Conservation (phyloP, 148 eudicot species). For the Salicornia ramosissima region DNA sequence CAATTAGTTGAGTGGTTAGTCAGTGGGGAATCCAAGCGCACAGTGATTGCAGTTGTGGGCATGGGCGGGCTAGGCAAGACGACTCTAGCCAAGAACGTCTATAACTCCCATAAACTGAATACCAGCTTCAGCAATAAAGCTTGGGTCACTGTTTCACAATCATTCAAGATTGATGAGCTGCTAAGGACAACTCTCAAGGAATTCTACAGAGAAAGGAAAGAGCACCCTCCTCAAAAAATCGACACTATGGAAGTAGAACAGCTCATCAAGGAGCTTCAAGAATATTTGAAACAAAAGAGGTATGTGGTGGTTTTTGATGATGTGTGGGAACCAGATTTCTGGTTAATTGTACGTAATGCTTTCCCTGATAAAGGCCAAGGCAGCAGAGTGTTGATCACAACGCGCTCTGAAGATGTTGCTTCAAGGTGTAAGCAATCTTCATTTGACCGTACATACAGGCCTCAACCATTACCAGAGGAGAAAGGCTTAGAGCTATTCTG, state of each 20-base stretch:
- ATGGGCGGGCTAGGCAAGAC: constrained; percentile 18
- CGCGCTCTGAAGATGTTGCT: constrained; percentile 2
- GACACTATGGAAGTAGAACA: not conserved
- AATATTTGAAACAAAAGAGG: not conserved
- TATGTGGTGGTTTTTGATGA: constrained; percentile 10
- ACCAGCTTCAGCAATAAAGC: not conserved
- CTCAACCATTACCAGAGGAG: not conserved
- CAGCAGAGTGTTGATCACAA: constrained; percentile 13
- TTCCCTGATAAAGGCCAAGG: constrained; percentile 4
- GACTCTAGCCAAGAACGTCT: constrained; percentile 4
- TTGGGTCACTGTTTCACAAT: constrained; percentile 13
- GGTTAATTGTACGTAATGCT: not conserved
- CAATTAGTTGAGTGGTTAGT: not conserved
- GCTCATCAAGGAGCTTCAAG: not conserved
- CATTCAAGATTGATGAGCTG: not conserved
- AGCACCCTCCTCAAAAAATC: not conserved
- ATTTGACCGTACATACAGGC: not conserved
- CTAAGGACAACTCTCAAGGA: not conserved
- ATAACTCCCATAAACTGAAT: not conserved
- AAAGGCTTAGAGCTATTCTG: not conserved
- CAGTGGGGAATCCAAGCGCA: not conserved
- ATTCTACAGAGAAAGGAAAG: not conserved
- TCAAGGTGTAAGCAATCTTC: not conserved
- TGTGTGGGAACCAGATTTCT: not conserved
- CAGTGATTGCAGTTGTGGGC: constrained; percentile 6